These are phyloP conservation scores for Ophiostoma pallidulum DNA, from an alignment of 2,329 filamentous ascomycete species.

Conservation along the genomic window DNA sequence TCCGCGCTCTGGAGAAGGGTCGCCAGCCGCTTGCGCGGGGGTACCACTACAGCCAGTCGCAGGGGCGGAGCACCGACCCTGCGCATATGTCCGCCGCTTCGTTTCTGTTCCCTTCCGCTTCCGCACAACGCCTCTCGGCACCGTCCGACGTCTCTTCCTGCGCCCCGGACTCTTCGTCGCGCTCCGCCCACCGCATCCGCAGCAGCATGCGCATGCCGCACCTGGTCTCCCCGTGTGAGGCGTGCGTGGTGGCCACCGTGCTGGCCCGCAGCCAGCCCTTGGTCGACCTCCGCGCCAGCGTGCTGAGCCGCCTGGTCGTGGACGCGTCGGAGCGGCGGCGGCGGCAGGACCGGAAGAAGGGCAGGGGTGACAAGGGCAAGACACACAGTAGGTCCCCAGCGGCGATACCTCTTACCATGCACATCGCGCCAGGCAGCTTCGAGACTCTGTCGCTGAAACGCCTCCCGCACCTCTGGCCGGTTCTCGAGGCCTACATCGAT, in stretches of 20 bases:
- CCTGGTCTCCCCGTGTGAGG: constrained; percentile 34
- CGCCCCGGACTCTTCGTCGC: too few relatives aligned
- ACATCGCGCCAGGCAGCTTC: too few relatives aligned
- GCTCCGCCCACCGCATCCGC: background rate
- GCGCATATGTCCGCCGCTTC: background rate
- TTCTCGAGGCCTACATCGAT: constrained; percentile 37
- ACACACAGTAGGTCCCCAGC: too few relatives aligned
- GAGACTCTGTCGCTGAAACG: background rate
- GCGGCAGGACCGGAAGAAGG: background rate
- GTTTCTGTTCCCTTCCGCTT: background rate
- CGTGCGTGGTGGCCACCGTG: constrained; percentile 41
- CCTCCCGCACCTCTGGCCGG: constrained; percentile 30
- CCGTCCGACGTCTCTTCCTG: too few relatives aligned
- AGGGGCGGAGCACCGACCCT: background rate
- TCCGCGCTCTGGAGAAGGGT: constrained; percentile 10
- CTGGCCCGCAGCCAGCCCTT: constrained; percentile 35
- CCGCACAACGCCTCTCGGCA: too few relatives aligned
- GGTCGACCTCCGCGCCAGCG: constrained; percentile 34
- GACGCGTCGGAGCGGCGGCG: constrained; percentile 1
- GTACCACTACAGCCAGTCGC: background rate
- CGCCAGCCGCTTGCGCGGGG: background rate
- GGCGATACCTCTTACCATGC: too few relatives aligned
- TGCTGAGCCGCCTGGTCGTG: constrained; percentile 29
- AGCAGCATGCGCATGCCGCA: constrained; percentile 9
- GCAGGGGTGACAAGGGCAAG: too few relatives aligned